A percentile compares a stretch with the other conserved stretches of the same genome.
These are phyloP conservation scores for Metschnikowia picachoensis DNA, from an alignment of 805 yeast species.

Conservation along the genomic window DNA sequence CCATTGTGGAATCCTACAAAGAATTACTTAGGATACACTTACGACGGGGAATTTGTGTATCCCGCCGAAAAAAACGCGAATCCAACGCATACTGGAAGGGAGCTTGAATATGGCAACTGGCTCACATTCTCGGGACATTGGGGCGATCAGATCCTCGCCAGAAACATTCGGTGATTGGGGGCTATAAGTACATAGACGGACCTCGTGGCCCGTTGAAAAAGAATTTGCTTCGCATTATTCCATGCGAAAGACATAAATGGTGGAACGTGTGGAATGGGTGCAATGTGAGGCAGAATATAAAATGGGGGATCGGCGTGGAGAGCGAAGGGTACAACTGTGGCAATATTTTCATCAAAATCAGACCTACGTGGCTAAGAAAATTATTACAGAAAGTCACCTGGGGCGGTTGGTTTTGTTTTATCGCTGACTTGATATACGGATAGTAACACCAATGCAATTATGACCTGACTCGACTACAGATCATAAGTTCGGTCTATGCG, in stretches of 20 bases:
- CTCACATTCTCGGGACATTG: slow-evolving; percentile 76
- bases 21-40: slow-evolving; percentile 79
- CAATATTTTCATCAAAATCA: slow-evolving; percentile 48
- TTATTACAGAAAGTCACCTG: slow-evolving; percentile 49
- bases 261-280: slow-evolving; percentile 88
- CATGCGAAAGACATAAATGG: slow-evolving; percentile 88
- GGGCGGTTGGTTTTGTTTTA: slow-evolving; percentile 59
- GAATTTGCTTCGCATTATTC: slow-evolving; percentile 60
- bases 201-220: slow-evolving; percentile 88
- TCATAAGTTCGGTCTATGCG: too few relatives aligned
- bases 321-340: slow-evolving; percentile 86
- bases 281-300: slow-evolving; percentile 66
- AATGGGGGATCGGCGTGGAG: slow-evolving; percentile 86
- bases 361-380: slow-evolving; percentile 49
- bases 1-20: slow-evolving; percentile 90
- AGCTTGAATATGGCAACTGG: slow-evolving; percentile 65
- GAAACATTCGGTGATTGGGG: slow-evolving; percentile 75
- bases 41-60: slow-evolving; percentile 53
- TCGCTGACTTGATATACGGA: slow-evolving; percentile 49
- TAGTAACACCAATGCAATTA: slow-evolving; percentile 14
- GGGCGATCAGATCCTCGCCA: slow-evolving; percentile 93
- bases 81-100: slow-evolving; percentile 49
- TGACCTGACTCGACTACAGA: too few relatives aligned
- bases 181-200: slow-evolving; percentile 88
- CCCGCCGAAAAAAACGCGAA: slow-evolving; percentile 40